Evolutionary conservation across 164 flowering plant genomes (phyloP), one percentile per base, ranked within the genome.

Genomic region (Sextonia rubra): DNA sequence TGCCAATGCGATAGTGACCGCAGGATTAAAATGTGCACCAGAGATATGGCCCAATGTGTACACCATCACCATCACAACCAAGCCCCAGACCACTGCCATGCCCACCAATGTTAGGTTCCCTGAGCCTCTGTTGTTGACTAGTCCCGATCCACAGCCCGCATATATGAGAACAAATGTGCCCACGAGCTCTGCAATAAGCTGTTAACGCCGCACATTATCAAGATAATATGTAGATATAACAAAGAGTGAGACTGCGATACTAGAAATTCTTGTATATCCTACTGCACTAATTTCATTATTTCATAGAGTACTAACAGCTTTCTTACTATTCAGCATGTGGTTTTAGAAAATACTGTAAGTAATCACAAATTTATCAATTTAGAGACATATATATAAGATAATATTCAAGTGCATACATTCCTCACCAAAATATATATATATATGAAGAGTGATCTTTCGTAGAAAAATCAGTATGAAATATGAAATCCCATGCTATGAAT

Each of bases 21-120:
- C 82, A 60, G 91, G 89, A 60, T 88, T 85, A 68, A 86, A 80
- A 74, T 86, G 89, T 58, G 85, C 90, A 63, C 90, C 90, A 23
- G 88, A 86, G 69, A 87, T 30, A 73, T 87, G 88, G 4, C 89
- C 88, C 32, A 87, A 26, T 8, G 86, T 69, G 71, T 85, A 87
- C 18, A 80, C 71, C 30, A 67, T 27, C 14, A 75, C 84, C 84
- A 76, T 79, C 70, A 79, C 32, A 4, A 60, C 79, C 18, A 78
- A 22, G 4, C 87, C 85, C 81, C 84, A 82, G 0, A 71, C 83
- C n/a, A 83, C 7, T 67, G 83, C 84, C 68, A 82, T 75, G 0
- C 86, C 87, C 3, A 81, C 30, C 11, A 78, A 25, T 0, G 76
- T 74, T 15, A 84, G 71, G n/a, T 52, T 52, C n/a, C 58, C 58